A percentile compares a stretch with the other conserved stretches of the same genome.
These are phyloP conservation scores for Globisporangium yorkense DNA, from an alignment of 352 stramenopile genomes.

Conservation along the genomic window DNA sequence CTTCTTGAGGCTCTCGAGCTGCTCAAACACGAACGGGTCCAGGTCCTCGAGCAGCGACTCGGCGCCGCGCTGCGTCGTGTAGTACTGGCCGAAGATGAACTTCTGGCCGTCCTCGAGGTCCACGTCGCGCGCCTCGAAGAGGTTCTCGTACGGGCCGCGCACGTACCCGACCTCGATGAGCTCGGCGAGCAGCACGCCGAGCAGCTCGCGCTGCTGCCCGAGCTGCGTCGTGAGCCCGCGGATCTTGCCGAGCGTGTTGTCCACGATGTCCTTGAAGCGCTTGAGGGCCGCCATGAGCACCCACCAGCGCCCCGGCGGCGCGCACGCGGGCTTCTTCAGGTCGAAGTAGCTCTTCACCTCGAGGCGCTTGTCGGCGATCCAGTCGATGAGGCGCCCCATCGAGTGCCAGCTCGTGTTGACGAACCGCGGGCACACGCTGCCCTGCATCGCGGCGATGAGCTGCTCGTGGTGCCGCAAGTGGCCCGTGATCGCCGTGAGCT, in stretches of 20 bases:
- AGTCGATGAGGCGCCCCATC: constrained; percentile 11
- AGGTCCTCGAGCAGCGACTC: constrained; percentile 11
- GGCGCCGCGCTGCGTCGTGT: constrained; percentile 5
- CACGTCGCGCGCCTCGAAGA: constrained; percentile 5
- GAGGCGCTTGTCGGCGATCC: constrained; percentile 8
- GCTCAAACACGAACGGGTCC: constrained; percentile 13
- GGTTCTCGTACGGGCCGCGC: constrained; percentile 8
- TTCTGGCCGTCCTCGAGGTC: constrained; percentile 3
- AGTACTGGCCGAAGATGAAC: constrained; percentile 13
- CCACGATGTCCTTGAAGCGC: constrained; percentile 10
- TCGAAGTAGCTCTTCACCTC: constrained; percentile 13
- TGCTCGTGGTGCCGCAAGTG: constrained; percentile 8
- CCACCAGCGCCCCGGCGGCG: constrained; percentile 7
- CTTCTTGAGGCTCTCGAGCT: constrained; percentile 6
- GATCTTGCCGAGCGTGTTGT: constrained; percentile 5
- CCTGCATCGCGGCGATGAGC: constrained; percentile 7
- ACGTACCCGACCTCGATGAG: constrained; percentile 15
- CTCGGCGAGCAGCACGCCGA: constrained; percentile 6
- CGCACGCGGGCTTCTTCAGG: constrained; percentile 8
- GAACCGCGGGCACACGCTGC: constrained; percentile 11
- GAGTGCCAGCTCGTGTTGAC: constrained; percentile 10
- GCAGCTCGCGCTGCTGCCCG: constrained; percentile 7
- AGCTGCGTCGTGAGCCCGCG: constrained; percentile 6
- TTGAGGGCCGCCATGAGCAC: constrained; percentile 16
- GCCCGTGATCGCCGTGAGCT: constrained; percentile 6